Evolutionary conservation across 2,329 filamentous ascomycete species (phyloP).

Genomic region (Talaromyces sp.): DNA sequence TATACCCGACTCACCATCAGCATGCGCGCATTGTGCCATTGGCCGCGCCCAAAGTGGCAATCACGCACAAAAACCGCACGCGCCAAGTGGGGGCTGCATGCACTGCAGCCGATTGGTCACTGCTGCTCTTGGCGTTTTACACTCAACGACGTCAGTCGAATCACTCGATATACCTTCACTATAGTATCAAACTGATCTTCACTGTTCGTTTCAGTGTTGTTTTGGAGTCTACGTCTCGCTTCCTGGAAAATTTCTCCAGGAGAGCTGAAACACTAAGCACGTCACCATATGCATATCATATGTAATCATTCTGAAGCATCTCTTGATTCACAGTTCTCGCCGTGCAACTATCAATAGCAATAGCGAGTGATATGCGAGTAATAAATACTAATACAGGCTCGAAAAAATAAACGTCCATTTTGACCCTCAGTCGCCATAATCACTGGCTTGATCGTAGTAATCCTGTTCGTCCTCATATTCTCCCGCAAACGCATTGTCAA

Average conservation of each 20-base stretch:
- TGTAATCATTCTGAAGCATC: neutral
- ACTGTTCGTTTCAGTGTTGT: neutral
- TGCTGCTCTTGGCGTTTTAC: neutral
- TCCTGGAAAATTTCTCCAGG: neutral
- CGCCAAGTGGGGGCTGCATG: neutral
- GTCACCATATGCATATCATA: neutral
- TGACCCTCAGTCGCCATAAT: neutral
- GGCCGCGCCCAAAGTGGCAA: neutral
- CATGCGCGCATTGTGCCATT: neutral
- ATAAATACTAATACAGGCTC: neutral
- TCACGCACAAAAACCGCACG: slow-evolving; percentile 15
- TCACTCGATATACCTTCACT: neutral
- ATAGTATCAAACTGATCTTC: neutral
- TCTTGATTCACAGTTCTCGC: neutral
- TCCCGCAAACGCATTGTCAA: slow-evolving; percentile 34
- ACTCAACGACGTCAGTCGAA: neutral
- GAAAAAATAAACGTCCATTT: neutral
- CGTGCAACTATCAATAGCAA: neutral
- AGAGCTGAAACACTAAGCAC: neutral
- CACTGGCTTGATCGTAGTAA: slow-evolving; percentile 19
- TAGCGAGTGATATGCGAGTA: neutral
- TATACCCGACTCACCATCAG: neutral
- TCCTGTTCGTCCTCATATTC: slow-evolving; percentile 30
- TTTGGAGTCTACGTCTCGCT: neutral
- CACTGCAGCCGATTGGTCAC: neutral